Conservation (phyloP, 2,329 filamentous ascomycete genomes). For the Coniochaeta sp. region DNA sequence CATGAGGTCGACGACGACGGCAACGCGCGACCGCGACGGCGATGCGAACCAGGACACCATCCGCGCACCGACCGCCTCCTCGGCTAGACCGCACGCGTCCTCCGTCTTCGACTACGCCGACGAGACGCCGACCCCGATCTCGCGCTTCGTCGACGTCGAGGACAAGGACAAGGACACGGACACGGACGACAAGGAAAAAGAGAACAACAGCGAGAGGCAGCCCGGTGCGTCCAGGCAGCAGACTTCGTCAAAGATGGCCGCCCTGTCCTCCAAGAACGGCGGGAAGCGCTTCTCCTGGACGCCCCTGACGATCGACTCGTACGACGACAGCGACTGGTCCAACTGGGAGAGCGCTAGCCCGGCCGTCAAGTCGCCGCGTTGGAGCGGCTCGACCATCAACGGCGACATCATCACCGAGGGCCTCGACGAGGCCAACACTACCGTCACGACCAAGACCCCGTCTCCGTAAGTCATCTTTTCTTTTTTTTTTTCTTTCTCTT, state of each 20-base stretch:
- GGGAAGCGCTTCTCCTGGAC: slow-evolving; percentile 54
- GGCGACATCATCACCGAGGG: slow-evolving; percentile 41
- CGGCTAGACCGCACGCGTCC: slow-evolving; percentile 31
- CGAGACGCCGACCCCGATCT: slow-evolving; percentile 15
- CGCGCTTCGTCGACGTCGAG: slow-evolving; percentile 5
- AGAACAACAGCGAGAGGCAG: slow-evolving; percentile 15
- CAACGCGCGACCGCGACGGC: no score
- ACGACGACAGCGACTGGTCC: slow-evolving; percentile 57
- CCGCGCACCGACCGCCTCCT: slow-evolving; percentile 28
- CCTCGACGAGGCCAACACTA: slow-evolving; percentile 32
- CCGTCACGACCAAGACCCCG: neutral
- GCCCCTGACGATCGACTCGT: slow-evolving; percentile 46
- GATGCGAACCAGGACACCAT: slow-evolving; percentile 38
- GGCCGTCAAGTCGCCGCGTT: slow-evolving; percentile 46
- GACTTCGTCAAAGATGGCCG: slow-evolving; percentile 17
- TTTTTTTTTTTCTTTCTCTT: no score
- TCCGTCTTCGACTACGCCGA: slow-evolving; percentile 28
- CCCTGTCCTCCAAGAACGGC: slow-evolving; percentile 28
- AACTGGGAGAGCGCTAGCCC: slow-evolving; percentile 60
- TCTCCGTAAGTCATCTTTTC: slow-evolving; percentile 1
- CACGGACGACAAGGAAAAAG: slow-evolving; percentile 5
- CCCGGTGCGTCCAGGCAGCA: slow-evolving; percentile 21
- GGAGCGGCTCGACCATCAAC: slow-evolving; percentile 55
- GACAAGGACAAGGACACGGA: neutral
- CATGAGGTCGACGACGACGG: slow-evolving; percentile 20